Evolutionary conservation across 1,139 yeast genomes (phyloP).

Genomic region (Yamadazyma siamensis): DNA sequence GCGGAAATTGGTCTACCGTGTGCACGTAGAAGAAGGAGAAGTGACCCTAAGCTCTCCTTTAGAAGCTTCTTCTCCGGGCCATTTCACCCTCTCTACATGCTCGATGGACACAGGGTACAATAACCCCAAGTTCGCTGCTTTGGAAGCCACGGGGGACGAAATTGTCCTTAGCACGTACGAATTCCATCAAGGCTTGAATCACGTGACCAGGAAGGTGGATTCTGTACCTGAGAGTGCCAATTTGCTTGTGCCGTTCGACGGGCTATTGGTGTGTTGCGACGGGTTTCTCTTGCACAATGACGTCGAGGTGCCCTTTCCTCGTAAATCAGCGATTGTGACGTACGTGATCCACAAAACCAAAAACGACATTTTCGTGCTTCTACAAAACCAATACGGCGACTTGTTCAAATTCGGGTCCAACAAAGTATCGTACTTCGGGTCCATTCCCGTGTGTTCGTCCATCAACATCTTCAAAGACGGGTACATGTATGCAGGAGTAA

Average conservation of each 20-base stretch:
- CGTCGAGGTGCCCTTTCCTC: constrained; percentile 23
- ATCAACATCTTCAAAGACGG: constrained; percentile 72
- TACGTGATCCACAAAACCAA: constrained; percentile 63
- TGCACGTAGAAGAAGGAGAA: constrained; percentile 28
- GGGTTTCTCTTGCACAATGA: constrained; percentile 26
- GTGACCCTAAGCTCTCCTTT: constrained; percentile 67
- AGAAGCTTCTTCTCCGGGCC: constrained; percentile 54
- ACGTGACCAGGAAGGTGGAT: constrained; percentile 51
- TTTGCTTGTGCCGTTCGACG: constrained; percentile 31
- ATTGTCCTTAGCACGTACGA: constrained; percentile 61
- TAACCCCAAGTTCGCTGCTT: constrained; percentile 78
- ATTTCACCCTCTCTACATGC: constrained; percentile 52
- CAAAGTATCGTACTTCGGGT: constrained; percentile 59
- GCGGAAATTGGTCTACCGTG: constrained; percentile 59
- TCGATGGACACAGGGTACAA: constrained; percentile 76
- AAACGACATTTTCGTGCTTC: constrained; percentile 65
- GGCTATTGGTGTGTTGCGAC: constrained; percentile 40
- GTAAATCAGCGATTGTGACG: constrained; percentile 35
- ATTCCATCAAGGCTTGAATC: constrained; percentile 81
- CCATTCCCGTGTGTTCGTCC: constrained; percentile 56
- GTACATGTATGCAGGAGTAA: constrained; percentile 64
- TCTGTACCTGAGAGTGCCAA: constrained; percentile 29
- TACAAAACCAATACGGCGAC: constrained; percentile 75
- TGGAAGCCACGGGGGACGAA: constrained; percentile 55
- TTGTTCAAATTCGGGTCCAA: constrained; percentile 56